phyloP scores from a whole-genome alignment of 495 filamentous ascomycete species.

The Hapsidospora chrysogenum region DNA sequence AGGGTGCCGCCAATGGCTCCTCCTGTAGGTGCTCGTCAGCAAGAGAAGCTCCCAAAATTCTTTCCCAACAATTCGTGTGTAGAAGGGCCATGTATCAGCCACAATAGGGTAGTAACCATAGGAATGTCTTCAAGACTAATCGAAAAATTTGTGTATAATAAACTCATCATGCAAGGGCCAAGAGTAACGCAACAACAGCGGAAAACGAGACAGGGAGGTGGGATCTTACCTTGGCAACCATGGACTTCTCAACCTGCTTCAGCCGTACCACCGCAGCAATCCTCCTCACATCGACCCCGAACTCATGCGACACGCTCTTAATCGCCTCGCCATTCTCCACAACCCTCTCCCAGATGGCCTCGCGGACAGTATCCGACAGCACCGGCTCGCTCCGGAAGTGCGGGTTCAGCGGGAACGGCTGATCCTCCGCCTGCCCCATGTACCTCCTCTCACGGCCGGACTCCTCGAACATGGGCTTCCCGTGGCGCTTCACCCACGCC shows the following conservation, averaged over 20 bases:
- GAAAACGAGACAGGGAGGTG: slow-evolving; percentile 5
- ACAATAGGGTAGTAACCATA: slow-evolving; percentile 48
- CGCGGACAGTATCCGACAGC: slow-evolving; percentile 56
- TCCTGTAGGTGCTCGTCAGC: slow-evolving; percentile 30
- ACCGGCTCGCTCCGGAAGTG: slow-evolving; percentile 56
- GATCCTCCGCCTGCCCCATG: slow-evolving; percentile 7
- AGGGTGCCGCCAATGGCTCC: slow-evolving; percentile 60
- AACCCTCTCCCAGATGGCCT: slow-evolving; percentile 57
- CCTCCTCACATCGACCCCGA: slow-evolving; percentile 68
- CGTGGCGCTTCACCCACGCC: slow-evolving; percentile 5
- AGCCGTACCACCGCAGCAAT: slow-evolving; percentile 80
- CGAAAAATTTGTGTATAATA: slow-evolving; percentile 65
- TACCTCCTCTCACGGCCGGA: slow-evolving; percentile 6
- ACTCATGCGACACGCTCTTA: slow-evolving; percentile 58
- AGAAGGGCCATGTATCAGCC: slow-evolving; percentile 9
- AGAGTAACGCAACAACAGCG: slow-evolving; percentile 5
- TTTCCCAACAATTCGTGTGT: slow-evolving; percentile 1
- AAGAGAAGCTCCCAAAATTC: too few species aligned
- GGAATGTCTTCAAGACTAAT: slow-evolving; percentile 99
- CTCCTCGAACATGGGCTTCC: slow-evolving; percentile 2
- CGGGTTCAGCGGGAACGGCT: slow-evolving; percentile 64
- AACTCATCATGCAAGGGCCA: slow-evolving; percentile 29
- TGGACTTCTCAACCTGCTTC: slow-evolving; percentile 77
- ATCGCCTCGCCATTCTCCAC: slow-evolving; percentile 47
- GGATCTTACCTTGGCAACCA: slow-evolving; percentile 10